phyloP scores from a whole-genome alignment of 2,329 filamentous ascomycete genomes.

The Lecanicillium sp. region DNA sequence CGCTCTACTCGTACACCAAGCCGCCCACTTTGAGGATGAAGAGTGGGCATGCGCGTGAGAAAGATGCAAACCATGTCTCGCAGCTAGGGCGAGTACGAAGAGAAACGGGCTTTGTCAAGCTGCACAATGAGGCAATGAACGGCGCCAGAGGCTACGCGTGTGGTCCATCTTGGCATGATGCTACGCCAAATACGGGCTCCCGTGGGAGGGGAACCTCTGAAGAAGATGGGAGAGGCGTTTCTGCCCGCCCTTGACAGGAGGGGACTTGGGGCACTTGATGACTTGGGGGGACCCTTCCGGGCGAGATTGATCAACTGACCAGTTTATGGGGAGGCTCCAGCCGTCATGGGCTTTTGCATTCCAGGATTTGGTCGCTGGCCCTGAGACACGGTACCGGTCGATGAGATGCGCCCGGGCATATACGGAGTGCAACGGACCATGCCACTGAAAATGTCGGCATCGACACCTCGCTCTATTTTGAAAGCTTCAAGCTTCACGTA shows the following conservation, averaged over 20 bases:
- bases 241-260: not conserved
- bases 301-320: conserved; percentile 11
- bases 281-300: no score
- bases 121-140: conserved; percentile 11
- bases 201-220: not conserved
- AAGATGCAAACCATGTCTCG: not conserved
- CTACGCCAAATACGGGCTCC: conserved; percentile 6
- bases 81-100: not conserved
- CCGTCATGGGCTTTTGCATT: not conserved
- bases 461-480: no score
- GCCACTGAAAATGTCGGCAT: no score
- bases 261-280: no score
- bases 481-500: no score
- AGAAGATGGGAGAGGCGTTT: not conserved
- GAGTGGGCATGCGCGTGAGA: not conserved
- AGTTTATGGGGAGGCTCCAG: not conserved
- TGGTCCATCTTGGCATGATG: conserved; percentile 3
- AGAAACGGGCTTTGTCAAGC: conserved; percentile 7
- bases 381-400: not conserved
- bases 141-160: conserved; percentile 1
- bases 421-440: not conserved
- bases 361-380: not conserved
- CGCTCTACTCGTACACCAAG: not conserved
- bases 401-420: not conserved
- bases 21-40: not conserved